phyloP scores from a whole-genome alignment of 768 basidiomycete species.

The Boletales sp. region DNA sequence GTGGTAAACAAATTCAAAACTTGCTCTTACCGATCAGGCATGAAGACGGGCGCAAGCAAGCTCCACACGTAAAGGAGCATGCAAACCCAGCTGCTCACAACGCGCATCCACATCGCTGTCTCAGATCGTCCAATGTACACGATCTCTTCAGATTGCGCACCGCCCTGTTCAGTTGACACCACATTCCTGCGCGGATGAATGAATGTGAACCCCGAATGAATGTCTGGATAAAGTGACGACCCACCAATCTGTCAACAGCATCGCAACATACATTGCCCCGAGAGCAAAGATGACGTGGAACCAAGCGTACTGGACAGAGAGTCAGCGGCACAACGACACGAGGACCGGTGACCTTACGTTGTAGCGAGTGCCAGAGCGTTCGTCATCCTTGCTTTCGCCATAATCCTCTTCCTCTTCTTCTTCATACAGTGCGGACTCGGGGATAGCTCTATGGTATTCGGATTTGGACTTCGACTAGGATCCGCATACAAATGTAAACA shows the following conservation, averaged over 20 bases:
- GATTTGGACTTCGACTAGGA: background rate
- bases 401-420: slow-evolving; percentile 71
- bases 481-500: slow-evolving; percentile 13
- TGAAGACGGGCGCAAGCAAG: slow-evolving; percentile 79
- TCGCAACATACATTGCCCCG: slow-evolving; percentile 96
- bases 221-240: slow-evolving; percentile 26
- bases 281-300: slow-evolving; percentile 98
- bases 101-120: slow-evolving; percentile 99
- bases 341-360: slow-evolving; percentile 54
- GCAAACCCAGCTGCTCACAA: slow-evolving; percentile 95
- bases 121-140: slow-evolving; percentile 95
- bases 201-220: slow-evolving; percentile 2
- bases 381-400: slow-evolving; percentile 84
- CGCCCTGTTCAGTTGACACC: slow-evolving; percentile 52
- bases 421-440: slow-evolving; percentile 83
- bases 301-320: slow-evolving; percentile 78
- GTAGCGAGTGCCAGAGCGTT: slow-evolving; percentile 90
- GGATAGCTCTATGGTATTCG: slow-evolving; percentile 63
- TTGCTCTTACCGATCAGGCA: slow-evolving; percentile 77
- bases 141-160: slow-evolving; percentile 55
- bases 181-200: slow-evolving; percentile 55
- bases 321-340: background rate
- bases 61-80: slow-evolving; percentile 85
- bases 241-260: slow-evolving; percentile 95
- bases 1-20: background rate